These are phyloP conservation scores for Alternaria brassicicola DNA, from an alignment of 2,329 filamentous ascomycete species.

Conservation along the genomic window DNA sequence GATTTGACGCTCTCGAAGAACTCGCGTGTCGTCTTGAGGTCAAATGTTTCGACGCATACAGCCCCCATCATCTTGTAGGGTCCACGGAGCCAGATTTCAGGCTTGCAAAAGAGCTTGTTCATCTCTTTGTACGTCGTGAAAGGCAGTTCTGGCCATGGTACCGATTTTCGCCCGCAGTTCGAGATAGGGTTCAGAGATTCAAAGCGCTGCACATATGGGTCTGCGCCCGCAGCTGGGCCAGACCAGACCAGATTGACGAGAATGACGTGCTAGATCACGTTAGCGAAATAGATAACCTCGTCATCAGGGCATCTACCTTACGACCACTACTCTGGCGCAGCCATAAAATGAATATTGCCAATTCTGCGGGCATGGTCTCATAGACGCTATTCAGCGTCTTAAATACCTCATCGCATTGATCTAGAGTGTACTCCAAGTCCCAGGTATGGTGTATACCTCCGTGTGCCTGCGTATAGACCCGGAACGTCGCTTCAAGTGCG, in stretches of 20 bases:
- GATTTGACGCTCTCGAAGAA: constrained; percentile 12
- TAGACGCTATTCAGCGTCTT: constrained; percentile 8
- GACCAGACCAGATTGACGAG: constrained; percentile 10
- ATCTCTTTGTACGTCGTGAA: constrained; percentile 12
- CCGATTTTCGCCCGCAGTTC: constrained; percentile 1
- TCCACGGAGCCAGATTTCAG: constrained; percentile 1
- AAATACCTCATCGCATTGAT: constrained; percentile 6
- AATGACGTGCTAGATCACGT: constrained; percentile 1
- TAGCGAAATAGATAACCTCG: background rate
- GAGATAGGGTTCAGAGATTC: constrained; percentile 3
- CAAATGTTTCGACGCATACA: background rate
- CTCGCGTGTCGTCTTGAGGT: constrained; percentile 9
- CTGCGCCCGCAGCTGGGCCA: background rate
- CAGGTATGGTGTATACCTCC: constrained; percentile 8
- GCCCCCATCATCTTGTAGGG: constrained; percentile 11
- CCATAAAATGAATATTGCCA: constrained; percentile 10
- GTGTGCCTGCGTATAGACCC: constrained; percentile 3
- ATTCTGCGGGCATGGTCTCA: constrained; percentile 1
- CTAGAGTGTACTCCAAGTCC: constrained; percentile 8
- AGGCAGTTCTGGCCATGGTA: constrained; percentile 10
- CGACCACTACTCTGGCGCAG: constrained; percentile 6
- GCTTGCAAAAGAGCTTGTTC: constrained; percentile 9
- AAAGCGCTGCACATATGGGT: constrained; percentile 5
- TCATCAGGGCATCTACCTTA: background rate
- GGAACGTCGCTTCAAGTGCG: constrained; percentile 7